These are phyloP conservation scores for Tuber microsphaerosporum DNA, from an alignment of 495 filamentous ascomycete species.

Conservation along the genomic window DNA sequence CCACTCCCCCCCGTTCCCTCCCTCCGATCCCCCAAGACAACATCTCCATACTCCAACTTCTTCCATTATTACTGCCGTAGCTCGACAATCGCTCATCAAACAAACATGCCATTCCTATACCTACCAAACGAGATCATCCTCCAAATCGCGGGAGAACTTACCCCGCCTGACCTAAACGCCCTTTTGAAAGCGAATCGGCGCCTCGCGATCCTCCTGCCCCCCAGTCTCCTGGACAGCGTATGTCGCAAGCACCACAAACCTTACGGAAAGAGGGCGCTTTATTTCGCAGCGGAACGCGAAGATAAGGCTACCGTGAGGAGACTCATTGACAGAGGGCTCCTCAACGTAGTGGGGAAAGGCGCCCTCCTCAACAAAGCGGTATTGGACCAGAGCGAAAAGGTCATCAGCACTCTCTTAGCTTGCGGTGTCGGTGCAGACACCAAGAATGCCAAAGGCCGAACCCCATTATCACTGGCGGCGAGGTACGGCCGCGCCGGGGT, in stretches of 20 bases:
- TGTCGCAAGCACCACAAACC: neutral
- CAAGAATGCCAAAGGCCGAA: slow-evolving; percentile 33
- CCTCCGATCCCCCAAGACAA: neutral
- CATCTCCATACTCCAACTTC: neutral
- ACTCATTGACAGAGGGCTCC: neutral
- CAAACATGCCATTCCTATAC: slow-evolving; percentile 19
- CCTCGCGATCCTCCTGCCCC: slow-evolving; percentile 23
- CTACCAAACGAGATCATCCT: slow-evolving; percentile 29
- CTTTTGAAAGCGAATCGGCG: slow-evolving; percentile 25
- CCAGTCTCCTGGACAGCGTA: slow-evolving; percentile 10
- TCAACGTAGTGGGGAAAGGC: neutral
- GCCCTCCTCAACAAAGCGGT: slow-evolving; percentile 1
- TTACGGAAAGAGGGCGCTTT: neutral
- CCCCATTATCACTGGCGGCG: slow-evolving; percentile 37
- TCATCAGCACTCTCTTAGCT: slow-evolving; percentile 34
- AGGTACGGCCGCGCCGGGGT: slow-evolving; percentile 25
- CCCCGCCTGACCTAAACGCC: slow-evolving; percentile 9
- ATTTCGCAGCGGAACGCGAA: neutral
- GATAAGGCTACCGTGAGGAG: neutral
- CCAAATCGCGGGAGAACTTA: slow-evolving; percentile 24
- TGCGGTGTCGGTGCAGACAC: slow-evolving; percentile 18
- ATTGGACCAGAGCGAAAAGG: slow-evolving; percentile 20
- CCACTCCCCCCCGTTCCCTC: neutral
- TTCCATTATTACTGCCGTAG: neutral
- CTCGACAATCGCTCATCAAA: neutral